phyloP scores from a whole-genome alignment of 371 early-diverging fungal species.

The Batkoa obscura region DNA sequence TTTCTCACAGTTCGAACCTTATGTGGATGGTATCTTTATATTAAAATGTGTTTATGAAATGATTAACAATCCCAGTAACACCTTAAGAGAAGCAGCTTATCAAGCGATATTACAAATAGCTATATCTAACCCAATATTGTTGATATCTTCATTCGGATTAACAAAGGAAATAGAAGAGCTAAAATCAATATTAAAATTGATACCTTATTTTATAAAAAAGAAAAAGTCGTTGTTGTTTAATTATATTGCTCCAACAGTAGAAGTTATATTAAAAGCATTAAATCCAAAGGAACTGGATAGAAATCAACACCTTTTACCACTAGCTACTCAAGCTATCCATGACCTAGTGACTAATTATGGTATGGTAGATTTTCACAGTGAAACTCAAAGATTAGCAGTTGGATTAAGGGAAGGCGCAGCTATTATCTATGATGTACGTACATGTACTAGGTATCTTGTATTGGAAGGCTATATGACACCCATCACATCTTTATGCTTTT shows the following conservation, averaged over 20 bases:
- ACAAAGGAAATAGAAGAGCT: constrained; percentile 28
- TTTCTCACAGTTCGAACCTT: not conserved
- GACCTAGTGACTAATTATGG: constrained; percentile 56
- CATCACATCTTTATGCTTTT: constrained; percentile 51
- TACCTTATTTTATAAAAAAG: constrained; percentile 56
- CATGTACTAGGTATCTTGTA: constrained; percentile 57
- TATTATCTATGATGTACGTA: constrained; percentile 64
- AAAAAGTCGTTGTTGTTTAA: constrained; percentile 40
- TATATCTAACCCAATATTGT: constrained; percentile 35
- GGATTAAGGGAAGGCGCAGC: constrained; percentile 63
- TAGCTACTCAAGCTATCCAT: constrained; percentile 52
- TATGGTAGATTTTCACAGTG: constrained; percentile 51
- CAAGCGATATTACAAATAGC: constrained; percentile 27
- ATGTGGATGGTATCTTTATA: not conserved
- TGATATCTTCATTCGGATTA: constrained; percentile 29
- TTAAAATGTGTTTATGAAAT: not conserved
- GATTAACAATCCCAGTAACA: constrained; percentile 6
- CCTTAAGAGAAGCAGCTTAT: not conserved
- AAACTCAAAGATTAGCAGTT: constrained; percentile 52
- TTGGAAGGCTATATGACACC: constrained; percentile 50
- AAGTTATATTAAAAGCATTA: constrained; percentile 62
- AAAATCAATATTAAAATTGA: constrained; percentile 43
- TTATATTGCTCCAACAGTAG: constrained; percentile 40
- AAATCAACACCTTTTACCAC: constrained; percentile 43
- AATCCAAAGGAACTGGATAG: constrained; percentile 57